These are phyloP conservation scores for Lenwebbia sp. DNA, from an alignment of 345 rosid genomes.

Conservation along the genomic window DNA sequence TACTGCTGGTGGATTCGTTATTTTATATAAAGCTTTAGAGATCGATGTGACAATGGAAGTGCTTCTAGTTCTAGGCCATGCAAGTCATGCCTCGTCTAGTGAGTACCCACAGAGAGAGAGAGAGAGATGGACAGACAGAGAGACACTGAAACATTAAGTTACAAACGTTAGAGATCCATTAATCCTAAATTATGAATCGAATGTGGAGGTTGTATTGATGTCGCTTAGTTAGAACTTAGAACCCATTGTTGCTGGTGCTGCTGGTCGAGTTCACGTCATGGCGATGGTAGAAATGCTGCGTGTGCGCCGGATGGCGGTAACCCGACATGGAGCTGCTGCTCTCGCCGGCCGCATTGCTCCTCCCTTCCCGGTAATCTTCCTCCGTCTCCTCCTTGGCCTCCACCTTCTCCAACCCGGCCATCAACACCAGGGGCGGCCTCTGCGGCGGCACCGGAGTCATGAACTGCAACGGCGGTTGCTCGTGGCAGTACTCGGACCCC, in stretches of 20 bases:
- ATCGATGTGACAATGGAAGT: background rate
- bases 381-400: slow-evolving; percentile 1
- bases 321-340: background rate
- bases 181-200: background rate
- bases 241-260: background rate
- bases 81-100: background rate
- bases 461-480: background rate
- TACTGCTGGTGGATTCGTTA: background rate
- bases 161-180: background rate
- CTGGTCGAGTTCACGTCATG: slow-evolving; percentile 3
- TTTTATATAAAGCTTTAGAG: background rate
- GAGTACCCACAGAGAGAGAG: background rate
- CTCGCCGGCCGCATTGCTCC: background rate
- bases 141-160: background rate
- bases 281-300: background rate
- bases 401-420: background rate
- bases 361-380: background rate
- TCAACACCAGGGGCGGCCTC: slow-evolving; percentile 1
- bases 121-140: background rate
- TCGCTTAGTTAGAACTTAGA: background rate
- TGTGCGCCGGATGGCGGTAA: background rate
- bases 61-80: background rate
- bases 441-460: background rate
- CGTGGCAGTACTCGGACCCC: background rate
- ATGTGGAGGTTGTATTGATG: background rate